Percentiles rank a stretch among this genome's conserved stretches.
phyloP scores from a whole-genome alignment of 352 stramenopile genomes.

The Globisporangium uncinulatum region DNA sequence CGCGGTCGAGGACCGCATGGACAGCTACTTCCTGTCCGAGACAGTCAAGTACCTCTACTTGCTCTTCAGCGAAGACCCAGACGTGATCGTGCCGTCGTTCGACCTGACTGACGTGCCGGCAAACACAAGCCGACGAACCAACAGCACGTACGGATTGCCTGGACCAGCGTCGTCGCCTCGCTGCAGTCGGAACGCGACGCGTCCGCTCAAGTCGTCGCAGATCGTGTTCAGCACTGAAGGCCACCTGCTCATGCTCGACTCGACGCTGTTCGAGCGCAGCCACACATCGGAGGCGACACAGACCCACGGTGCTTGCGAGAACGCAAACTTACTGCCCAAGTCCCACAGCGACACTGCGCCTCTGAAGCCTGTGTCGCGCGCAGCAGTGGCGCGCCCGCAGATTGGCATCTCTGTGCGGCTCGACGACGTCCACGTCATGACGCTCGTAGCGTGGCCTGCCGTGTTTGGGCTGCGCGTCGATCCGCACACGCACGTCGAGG shows the following conservation, averaged over 20 bases:
- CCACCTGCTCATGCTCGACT: conserved; percentile 64
- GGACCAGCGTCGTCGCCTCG: neutral
- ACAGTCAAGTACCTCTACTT: conserved; percentile 99
- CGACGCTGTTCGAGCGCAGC: conserved; percentile 38
- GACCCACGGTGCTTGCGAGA: conserved; percentile 33
- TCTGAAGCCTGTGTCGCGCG: neutral
- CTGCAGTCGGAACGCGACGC: conserved; percentile 9
- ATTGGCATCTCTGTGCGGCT: conserved; percentile 59
- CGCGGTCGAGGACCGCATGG: conserved; percentile 95
- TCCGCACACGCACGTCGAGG: conserved; percentile 37
- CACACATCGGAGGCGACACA: conserved; percentile 1
- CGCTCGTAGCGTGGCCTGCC: conserved; percentile 56
- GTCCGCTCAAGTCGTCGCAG: conserved; percentile 55
- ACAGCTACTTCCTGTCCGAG: conserved; percentile 98
- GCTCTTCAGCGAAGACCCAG: conserved; percentile 93
- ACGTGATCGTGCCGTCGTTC: conserved; percentile 59
- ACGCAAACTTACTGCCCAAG: conserved; percentile 34
- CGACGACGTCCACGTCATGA: conserved; percentile 57
- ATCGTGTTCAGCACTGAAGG: conserved; percentile 83
- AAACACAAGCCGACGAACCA: neutral
- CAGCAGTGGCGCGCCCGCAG: conserved; percentile 16
- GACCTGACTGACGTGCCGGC: neutral
- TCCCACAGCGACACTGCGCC: neutral
- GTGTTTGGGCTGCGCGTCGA: conserved; percentile 57
- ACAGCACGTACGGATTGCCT: neutral